Base-by-base conservation (phyloP, 495 filamentous ascomycete species). In the Halenospora varia region DNA sequence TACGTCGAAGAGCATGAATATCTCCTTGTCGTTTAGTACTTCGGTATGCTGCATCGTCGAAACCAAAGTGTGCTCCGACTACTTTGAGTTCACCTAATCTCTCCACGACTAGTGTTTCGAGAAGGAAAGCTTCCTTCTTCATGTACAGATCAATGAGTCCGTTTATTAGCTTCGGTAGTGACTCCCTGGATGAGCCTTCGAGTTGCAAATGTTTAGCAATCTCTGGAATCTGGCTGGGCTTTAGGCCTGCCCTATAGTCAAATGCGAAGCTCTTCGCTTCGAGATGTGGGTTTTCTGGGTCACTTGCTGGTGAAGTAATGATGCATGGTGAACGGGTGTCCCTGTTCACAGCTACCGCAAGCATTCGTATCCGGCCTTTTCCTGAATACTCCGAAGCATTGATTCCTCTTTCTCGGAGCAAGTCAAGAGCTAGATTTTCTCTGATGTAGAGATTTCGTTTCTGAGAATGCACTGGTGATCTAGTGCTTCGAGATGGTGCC, bases 1-100 rank as follows among this genome's bases (percentile, higher is more conserved):
- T 67, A 49, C 83, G 75, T 18, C 86, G 75, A 47, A 86, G 61
- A 10, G 63, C 56, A 61, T 91, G 87, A 45, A 92, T 70, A 26
- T 85, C 82, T 35, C 68, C 69, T 48, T 93, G 88, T 6, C 90
- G 83, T 6, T 76, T 75, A 0, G 73, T 75, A 70, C 81, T 87
- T 48, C 81, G 78, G 66, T 82, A 86, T 9, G 88, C 88, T 4
- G 89, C 89, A 70, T 92, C 88, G 69, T 94, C 90, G 70, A 93
- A 91, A 26, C 79, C 80, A 64, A 90, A 84, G 3, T 69, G 71
- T 3, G 82, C 76, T 41, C 72, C 68, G 22, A 74, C 71, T 15
- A 87, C 75, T 48, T 77, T 77, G 8, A 82, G 47, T 2, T 59
- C 62, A 15, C 75, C 72, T n/a, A 71, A 47, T 1, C 69, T 53